Percentiles rank a stretch among this genome's conserved stretches.
Conservation (phyloP, 2,329 filamentous ascomycete genomes). For the Pseudogymnoascus sp. region DNA sequence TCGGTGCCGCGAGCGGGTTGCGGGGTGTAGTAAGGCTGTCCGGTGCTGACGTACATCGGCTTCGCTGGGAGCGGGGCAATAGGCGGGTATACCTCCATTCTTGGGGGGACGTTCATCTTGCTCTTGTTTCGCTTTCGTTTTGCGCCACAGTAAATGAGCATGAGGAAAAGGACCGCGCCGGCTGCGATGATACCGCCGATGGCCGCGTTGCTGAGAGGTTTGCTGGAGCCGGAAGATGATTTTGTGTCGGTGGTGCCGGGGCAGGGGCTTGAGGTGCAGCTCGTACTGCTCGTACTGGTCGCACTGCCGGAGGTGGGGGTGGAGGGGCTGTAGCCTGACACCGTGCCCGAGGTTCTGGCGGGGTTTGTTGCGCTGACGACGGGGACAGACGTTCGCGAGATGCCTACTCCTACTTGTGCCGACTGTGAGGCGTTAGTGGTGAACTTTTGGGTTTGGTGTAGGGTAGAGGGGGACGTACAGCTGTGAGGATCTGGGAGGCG, state of each 20-base stretch:
- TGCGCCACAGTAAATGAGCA: background rate
- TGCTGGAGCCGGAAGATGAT: background rate
- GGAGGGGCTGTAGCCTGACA: background rate
- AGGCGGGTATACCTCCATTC: background rate
- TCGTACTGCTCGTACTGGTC: background rate
- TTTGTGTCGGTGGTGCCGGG: background rate
- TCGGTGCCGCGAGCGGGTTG: background rate
- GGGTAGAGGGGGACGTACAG: background rate
- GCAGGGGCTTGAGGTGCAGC: background rate
- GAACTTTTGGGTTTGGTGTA: background rate
- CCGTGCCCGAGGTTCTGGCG: background rate
- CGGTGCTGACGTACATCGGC: background rate
- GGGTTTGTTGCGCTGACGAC: background rate
- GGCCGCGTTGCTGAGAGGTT: background rate
- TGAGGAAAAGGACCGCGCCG: background rate
- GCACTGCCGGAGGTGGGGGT: background rate
- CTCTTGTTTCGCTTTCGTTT: background rate
- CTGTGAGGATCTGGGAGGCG: background rate
- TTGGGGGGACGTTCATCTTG: background rate
- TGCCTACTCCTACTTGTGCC: background rate
- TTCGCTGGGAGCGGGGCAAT: background rate
- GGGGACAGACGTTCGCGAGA: background rate
- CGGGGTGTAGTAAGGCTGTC: background rate
- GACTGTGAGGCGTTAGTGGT: background rate
- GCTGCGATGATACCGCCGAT: background rate